A percentile compares a stretch with the other conserved stretches of the same genome.
Evolutionary conservation across 768 basidiomycete genomes (phyloP).

Genomic region (Artomyces pyxidatus): DNA sequence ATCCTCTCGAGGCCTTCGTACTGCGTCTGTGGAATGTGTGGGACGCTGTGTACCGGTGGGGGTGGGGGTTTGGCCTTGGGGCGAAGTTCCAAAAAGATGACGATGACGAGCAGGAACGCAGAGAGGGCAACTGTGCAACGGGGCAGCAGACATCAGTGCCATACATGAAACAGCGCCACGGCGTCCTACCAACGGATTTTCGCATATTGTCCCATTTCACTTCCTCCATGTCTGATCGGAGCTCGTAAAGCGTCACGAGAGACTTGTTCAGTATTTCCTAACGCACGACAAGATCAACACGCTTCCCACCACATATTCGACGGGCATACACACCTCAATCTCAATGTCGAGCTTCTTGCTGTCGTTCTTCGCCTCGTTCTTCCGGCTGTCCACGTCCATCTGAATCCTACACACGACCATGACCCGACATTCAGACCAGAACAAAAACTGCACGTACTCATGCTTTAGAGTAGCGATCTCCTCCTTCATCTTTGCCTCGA

Average conservation of each 20-base stretch:
- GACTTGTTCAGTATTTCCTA: constrained; percentile 73
- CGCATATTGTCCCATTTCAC: constrained; percentile 88
- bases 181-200: constrained; percentile 57
- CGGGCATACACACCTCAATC: constrained; percentile 54
- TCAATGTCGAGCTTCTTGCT: constrained; percentile 76
- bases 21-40: neutral
- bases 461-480: constrained; percentile 84
- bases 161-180: neutral
- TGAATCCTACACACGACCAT: constrained; percentile 58
- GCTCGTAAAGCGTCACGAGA: constrained; percentile 65
- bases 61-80: constrained; percentile 30
- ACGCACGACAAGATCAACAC: neutral
- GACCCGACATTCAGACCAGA: neutral
- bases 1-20: constrained; percentile 7
- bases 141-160: neutral
- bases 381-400: constrained; percentile 92
- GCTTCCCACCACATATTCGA: neutral
- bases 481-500: constrained; percentile 91
- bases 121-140: constrained; percentile 56
- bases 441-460: constrained; percentile 51
- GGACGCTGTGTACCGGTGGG: constrained; percentile 15
- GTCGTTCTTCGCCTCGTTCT: constrained; percentile 82
- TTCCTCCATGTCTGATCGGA: constrained; percentile 76
- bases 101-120: constrained; percentile 60
- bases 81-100: constrained; percentile 63